Evolutionary conservation across 2,329 filamentous ascomycete genomes (phyloP), one percentile per base, ranked within the genome.

Genomic region (Monilinia aucupariae): DNA sequence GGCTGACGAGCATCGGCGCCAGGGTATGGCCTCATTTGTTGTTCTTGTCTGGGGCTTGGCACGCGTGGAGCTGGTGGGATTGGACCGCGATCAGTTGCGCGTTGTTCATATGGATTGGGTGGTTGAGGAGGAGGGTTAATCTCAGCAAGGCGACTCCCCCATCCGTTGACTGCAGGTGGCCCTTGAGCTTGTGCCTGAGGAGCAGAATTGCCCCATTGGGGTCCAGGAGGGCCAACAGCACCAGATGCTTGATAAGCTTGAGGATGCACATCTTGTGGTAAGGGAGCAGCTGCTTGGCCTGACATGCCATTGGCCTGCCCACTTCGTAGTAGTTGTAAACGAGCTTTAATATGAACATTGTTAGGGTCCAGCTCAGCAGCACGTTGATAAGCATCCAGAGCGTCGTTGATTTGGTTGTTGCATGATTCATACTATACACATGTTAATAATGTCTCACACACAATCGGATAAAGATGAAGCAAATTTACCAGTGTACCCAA

Each of bases 371-470:
- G 85, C 75, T 99, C 94, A 43, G 92, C 92, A 48, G 94, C 94
- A 69, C 94, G 86, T 72, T 93, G 90, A 75, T 97, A 99, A 7
- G 94, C 94, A 76, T 99, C 94, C 51, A 97, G 82, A 1, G 94
- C 94, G 79, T 99, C 94, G 59, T 87, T 91, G 64, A 96, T 96
- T 77, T 99, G 94, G 78, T 97, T 97, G 81, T 99, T 97, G 77
- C 94, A 99, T 32, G 92, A 96, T 76, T 99, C 94, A 73, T 99
- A 99, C 89, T 96, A 55, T 49, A 51, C 52, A 59, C 64, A 65
- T 64, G 27, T 71, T 64, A 71, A 66, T 15, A 9, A 53, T 62
- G 63, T 69, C 60, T 67, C 64, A 68, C 71, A 66, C 62, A 59
- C 59, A 65, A 53, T 59, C 43, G 61, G 50, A 52, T 64, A 64